Percentiles rank a stretch among this genome's conserved stretches.
phyloP scores from a whole-genome alignment of 2,329 filamentous ascomycete genomes.

The Rhinocladiella mackenziei region DNA sequence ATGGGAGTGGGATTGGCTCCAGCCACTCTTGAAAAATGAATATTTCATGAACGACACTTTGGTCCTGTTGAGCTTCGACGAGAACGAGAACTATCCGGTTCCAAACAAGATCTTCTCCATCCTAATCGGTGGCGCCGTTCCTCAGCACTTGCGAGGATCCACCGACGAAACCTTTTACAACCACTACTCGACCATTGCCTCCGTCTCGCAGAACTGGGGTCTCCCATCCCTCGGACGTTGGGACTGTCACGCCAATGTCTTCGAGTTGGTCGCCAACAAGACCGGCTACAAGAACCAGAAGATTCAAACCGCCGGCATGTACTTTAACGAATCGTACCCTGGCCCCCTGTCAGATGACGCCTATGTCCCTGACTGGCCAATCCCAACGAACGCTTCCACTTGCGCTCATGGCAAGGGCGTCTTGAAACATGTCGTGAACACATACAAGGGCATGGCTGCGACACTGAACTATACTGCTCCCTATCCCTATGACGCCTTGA shows the following conservation, averaged over 20 bases:
- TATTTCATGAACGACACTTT: constrained; percentile 74
- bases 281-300: constrained; percentile 53
- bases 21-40: constrained; percentile 63
- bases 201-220: constrained; percentile 65
- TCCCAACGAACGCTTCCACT: constrained; percentile 59
- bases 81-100: constrained; percentile 64
- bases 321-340: constrained; percentile 51
- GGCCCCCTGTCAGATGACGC: constrained; percentile 33
- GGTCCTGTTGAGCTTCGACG: constrained; percentile 74
- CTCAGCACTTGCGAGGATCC: constrained; percentile 60
- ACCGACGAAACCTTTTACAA: constrained; percentile 67
- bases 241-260: constrained; percentile 71
- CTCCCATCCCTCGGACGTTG: constrained; percentile 66
- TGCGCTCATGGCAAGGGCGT: constrained; percentile 69
- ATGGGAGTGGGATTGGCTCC: constrained; percentile 66
- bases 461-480: constrained; percentile 19
- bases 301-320: constrained; percentile 38
- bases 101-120: constrained; percentile 68
- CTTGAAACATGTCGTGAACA: constrained; percentile 14
- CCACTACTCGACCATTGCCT: constrained; percentile 67
- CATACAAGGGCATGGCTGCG: constrained; percentile 10
- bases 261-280: constrained; percentile 55
- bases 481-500: constrained; percentile 16
- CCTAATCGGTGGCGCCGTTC: constrained; percentile 71
- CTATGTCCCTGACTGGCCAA: constrained; percentile 26